Percentiles rank a stretch among this genome's conserved stretches.
These are phyloP conservation scores for Crotalaria pallida DNA, from an alignment of 306 rosid genomes.

Conservation along the genomic window DNA sequence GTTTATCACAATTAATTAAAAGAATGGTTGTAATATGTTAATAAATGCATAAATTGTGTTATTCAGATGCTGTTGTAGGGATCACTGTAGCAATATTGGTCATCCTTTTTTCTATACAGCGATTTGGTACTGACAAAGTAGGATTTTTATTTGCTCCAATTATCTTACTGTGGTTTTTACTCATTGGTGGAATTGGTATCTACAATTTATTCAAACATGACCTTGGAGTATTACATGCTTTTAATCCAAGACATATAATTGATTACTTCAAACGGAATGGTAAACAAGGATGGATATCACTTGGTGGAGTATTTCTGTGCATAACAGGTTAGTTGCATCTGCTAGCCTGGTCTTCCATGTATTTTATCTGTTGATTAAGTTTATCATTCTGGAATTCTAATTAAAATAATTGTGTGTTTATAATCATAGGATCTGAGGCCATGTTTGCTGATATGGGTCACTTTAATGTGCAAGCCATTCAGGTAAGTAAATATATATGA, in stretches of 20 bases:
- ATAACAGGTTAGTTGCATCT: neutral
- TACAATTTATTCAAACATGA: conserved; percentile 14
- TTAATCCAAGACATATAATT: conserved; percentile 17
- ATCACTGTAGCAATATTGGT: neutral
- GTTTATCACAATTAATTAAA: neutral
- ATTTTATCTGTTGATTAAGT: neutral
- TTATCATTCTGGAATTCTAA: neutral
- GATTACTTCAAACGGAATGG: conserved; percentile 23
- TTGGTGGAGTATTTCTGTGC: conserved; percentile 22
- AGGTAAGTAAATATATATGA: conserved; percentile 23
- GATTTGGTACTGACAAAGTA: conserved; percentile 22
- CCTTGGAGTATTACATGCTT: neutral
- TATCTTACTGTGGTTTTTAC: neutral
- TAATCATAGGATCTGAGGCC: conserved; percentile 46
- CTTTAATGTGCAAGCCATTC: conserved; percentile 44
- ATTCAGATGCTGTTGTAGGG: conserved; percentile 9
- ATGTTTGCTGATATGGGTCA: conserved; percentile 75
- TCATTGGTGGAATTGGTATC: conserved; percentile 10
- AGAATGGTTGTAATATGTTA: neutral
- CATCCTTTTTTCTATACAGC: neutral
- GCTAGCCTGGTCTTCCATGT: neutral
- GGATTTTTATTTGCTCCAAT: conserved; percentile 9
- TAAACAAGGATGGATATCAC: conserved; percentile 18
- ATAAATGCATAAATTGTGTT: neutral
- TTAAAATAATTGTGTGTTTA: neutral